These are phyloP conservation scores for Chara braunii DNA, from an alignment of 139 green algal genomes.

Conservation along the genomic window DNA sequence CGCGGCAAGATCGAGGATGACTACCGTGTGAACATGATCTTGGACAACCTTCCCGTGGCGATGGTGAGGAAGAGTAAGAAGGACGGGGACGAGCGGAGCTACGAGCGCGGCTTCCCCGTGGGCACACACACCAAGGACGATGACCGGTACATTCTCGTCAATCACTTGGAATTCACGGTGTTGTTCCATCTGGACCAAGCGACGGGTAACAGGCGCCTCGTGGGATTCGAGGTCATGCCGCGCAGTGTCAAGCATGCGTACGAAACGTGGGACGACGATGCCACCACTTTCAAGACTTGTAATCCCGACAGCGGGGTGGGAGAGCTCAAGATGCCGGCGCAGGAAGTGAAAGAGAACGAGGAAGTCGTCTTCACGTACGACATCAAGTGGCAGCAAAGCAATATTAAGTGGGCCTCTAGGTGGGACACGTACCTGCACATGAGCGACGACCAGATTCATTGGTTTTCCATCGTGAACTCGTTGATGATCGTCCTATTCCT, in stretches of 20 bases:
- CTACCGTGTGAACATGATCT: conserved; percentile 84
- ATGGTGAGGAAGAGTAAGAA: conserved; percentile 59
- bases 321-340: conserved; percentile 1
- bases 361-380: conserved; percentile 80
- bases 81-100: conserved; percentile 33
- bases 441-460: conserved; percentile 71
- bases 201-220: conserved; percentile 51
- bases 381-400: conserved; percentile 75
- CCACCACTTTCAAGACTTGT: background rate
- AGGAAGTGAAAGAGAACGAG: conserved; percentile 62
- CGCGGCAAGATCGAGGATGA: conserved; percentile 65
- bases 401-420: conserved; percentile 76
- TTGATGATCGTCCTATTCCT: conserved; percentile 90
- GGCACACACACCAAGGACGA: conserved; percentile 55
- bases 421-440: conserved; percentile 96
- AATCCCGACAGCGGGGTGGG: conserved; percentile 6
- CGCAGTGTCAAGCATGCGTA: conserved; percentile 47
- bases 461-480: conserved; percentile 94
- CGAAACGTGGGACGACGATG: background rate
- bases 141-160: conserved; percentile 79
- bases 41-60: conserved; percentile 95
- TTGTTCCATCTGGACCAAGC: conserved; percentile 64
- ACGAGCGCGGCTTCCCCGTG: conserved; percentile 76
- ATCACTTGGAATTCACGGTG: conserved; percentile 71
- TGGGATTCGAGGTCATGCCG: conserved; percentile 83